Evolutionary conservation across 257 asterid species (phyloP).

Genomic region (Lantana camara): DNA sequence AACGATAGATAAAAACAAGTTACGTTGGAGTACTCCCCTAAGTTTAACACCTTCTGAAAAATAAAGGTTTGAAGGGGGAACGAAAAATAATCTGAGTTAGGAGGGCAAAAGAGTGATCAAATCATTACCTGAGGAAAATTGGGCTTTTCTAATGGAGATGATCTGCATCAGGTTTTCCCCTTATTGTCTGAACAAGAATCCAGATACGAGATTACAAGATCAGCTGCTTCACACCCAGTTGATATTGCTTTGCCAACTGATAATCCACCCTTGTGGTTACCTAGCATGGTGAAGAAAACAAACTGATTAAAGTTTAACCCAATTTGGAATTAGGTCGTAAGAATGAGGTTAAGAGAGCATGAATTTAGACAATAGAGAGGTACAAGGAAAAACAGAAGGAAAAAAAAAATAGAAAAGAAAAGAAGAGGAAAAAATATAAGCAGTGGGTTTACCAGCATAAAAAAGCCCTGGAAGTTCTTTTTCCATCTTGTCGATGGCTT

Average conservation of each 20-base stretch:
- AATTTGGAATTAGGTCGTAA: conserved; percentile 5
- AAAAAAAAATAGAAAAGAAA: neutral
- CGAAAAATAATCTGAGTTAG: neutral
- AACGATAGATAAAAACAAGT: neutral
- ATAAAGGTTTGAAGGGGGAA: neutral
- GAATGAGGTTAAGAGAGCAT: neutral
- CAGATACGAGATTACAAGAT: conserved; percentile 80
- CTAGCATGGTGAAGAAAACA: conserved; percentile 39
- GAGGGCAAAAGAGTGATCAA: neutral
- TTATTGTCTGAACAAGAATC: conserved; percentile 39
- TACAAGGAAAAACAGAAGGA: neutral
- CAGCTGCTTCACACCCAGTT: conserved; percentile 86
- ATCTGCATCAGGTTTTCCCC: conserved; percentile 19
- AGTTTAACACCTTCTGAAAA: conserved; percentile 6
- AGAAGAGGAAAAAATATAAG: neutral
- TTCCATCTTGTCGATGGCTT: conserved; percentile 87
- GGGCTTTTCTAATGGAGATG: neutral
- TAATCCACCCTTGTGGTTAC: conserved; percentile 92
- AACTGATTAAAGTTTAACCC: neutral
- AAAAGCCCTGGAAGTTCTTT: conserved; percentile 78
- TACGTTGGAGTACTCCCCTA: neutral
- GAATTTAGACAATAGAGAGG: neutral
- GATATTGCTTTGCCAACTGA: conserved; percentile 94
- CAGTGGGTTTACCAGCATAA: conserved; percentile 70
- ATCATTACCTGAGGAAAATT: conserved; percentile 24